A percentile compares a stretch with the other conserved stretches of the same genome.
phyloP scores from a whole-genome alignment of 495 filamentous ascomycete species.

The Penicillium robsamsonii region DNA sequence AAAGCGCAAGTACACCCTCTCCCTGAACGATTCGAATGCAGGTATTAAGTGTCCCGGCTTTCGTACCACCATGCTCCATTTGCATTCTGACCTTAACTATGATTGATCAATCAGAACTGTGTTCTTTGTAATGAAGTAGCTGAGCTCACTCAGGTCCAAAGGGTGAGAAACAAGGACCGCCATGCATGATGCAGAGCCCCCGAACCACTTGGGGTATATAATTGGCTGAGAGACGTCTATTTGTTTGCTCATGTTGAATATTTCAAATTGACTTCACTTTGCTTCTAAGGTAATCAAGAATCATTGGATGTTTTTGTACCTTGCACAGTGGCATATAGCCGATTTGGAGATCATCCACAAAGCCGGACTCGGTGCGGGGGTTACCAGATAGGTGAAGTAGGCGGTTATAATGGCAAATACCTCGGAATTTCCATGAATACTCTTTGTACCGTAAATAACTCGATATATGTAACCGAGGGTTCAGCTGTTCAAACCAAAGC shows the following conservation, averaged over 20 bases:
- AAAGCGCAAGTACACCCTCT: conserved; percentile 31
- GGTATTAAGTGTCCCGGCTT: conserved; percentile 32
- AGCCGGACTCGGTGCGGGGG: conserved; percentile 4
- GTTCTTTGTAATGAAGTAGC: not conserved
- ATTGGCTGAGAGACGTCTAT: conserved; percentile 6
- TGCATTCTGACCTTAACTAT: conserved; percentile 39
- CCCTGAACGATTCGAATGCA: conserved; percentile 32
- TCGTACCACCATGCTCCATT: conserved; percentile 23
- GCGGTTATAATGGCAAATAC: not conserved
- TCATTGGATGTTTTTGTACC: conserved; percentile 1
- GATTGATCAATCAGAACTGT: not conserved
- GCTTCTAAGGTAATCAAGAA: not conserved
- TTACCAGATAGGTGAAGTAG: not conserved
- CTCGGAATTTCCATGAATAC: not conserved
- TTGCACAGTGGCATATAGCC: conserved; percentile 6
- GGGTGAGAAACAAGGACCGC: conserved; percentile 44
- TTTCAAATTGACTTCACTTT: not conserved
- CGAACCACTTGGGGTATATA: conserved; percentile 43
- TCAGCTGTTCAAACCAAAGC: too few species aligned
- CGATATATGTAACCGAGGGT: too few species aligned
- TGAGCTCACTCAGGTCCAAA: conserved; percentile 37
- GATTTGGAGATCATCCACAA: conserved; percentile 2
- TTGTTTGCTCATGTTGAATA: not conserved
- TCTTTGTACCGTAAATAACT: not conserved
- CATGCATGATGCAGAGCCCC: conserved; percentile 44